phyloP scores from a whole-genome alignment of 768 basidiomycete genomes.

The Phlebiopsis gigantea region DNA sequence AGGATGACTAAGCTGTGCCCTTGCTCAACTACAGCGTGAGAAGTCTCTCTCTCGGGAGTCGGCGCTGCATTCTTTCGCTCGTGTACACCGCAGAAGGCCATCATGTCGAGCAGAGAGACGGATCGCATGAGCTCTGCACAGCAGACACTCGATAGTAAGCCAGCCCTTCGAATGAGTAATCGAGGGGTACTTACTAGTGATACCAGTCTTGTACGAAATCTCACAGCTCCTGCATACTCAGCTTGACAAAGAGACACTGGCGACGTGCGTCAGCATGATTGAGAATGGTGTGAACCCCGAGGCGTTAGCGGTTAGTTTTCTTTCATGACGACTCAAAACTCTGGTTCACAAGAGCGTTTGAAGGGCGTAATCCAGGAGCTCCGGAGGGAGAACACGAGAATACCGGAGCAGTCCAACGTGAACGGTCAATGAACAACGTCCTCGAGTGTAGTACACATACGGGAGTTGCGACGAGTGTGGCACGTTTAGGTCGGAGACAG shows the following conservation, averaged over 20 bases:
- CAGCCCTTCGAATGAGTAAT: not conserved
- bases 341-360: not conserved
- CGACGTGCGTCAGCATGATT: constrained; percentile 87
- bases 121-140: constrained; percentile 61
- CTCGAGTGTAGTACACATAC: not conserved
- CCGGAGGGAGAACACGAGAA: constrained; percentile 55
- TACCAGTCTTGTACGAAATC: constrained; percentile 75
- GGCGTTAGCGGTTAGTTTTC: constrained; percentile 70
- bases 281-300: constrained; percentile 92
- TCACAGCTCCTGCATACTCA: constrained; percentile 85
- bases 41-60: too few species aligned
- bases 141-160: constrained; percentile 62
- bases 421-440: not conserved
- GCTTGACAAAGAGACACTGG: constrained; percentile 87
- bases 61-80: not conserved
- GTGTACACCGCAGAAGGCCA: too few species aligned
- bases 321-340: constrained; percentile 9
- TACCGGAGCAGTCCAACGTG: constrained; percentile 24
- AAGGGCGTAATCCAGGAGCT: constrained; percentile 86
- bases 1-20: not conserved
- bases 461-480: not conserved
- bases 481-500: constrained; percentile 3
- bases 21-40: too few species aligned
- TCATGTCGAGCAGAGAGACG: constrained; percentile 22
- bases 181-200: not conserved